Evolutionary conservation across 257 asterid genomes (phyloP).

Genomic region (Jasminum sambac): DNA sequence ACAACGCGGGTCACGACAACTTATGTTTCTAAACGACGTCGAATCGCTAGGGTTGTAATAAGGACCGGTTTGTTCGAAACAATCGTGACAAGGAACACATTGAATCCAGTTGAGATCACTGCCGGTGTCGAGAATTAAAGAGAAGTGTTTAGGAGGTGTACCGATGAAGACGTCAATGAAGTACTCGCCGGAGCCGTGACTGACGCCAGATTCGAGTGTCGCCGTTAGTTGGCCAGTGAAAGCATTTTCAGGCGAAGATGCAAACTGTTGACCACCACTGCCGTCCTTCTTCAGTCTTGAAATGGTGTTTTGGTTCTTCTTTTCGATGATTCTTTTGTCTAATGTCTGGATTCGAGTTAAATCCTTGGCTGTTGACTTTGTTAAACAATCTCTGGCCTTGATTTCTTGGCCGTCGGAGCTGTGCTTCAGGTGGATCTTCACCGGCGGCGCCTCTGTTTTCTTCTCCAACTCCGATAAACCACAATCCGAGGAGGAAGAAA

Average conservation of each 20-base stretch:
- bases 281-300: constrained; percentile 36
- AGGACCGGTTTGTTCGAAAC: constrained; percentile 83
- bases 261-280: background rate
- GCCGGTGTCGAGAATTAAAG: constrained; percentile 86
- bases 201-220: constrained; percentile 68
- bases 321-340: constrained; percentile 57
- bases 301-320: constrained; percentile 50
- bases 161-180: constrained; percentile 88
- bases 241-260: constrained; percentile 39
- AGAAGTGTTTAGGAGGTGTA: constrained; percentile 84
- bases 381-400: constrained; percentile 41
- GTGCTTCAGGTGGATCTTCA: constrained; percentile 65
- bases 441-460: constrained; percentile 12
- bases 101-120: constrained; percentile 96
- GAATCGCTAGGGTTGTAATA: constrained; percentile 62
- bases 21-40: constrained; percentile 49
- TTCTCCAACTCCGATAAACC: constrained; percentile 19
- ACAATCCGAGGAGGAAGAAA: constrained; percentile 41
- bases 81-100: constrained; percentile 81
- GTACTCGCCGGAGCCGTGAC: constrained; percentile 68
- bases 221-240: constrained; percentile 65
- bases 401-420: constrained; percentile 32
- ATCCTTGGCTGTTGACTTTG: constrained; percentile 64
- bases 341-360: constrained; percentile 66
- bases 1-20: constrained; percentile 74